Conservation (phyloP, 169 alveolate genomes). For the Eimeria maxima region DNA sequence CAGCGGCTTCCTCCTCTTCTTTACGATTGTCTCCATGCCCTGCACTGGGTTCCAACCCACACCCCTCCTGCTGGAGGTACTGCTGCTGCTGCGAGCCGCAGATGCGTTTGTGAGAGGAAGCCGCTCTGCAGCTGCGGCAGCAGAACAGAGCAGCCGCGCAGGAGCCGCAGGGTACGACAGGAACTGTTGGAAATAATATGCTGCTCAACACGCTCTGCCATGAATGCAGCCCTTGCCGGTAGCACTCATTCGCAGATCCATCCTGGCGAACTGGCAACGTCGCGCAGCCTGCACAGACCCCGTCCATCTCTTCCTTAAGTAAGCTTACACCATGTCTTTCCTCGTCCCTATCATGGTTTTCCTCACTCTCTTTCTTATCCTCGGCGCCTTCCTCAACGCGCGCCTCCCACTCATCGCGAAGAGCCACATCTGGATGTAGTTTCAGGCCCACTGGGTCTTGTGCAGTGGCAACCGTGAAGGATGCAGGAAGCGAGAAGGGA, state of each 20-base stretch:
- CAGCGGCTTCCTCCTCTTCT: not conserved
- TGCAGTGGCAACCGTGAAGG: not conserved
- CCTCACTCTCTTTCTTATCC: not conserved
- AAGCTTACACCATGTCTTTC: not conserved
- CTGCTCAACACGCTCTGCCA: not conserved
- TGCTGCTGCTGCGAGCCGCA: constrained; percentile 22
- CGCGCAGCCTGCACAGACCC: constrained; percentile 63
- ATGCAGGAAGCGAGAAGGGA: not conserved
- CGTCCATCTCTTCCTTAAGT: not conserved
- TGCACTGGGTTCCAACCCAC: not conserved
- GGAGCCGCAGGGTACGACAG: constrained; percentile 65
- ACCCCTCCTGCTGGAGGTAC: not conserved
- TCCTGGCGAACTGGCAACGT: constrained; percentile 48
- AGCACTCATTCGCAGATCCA: not conserved
- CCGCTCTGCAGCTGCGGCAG: constrained; percentile 56
- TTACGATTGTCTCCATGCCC: not conserved
- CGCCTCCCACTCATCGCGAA: constrained; percentile 31
- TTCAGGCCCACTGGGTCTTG: not conserved
- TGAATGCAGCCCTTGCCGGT: not conserved
- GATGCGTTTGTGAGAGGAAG: constrained; percentile 53
- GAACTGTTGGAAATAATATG: constrained; percentile 17
- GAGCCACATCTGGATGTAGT: not conserved
- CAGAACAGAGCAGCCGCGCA: constrained; percentile 61
- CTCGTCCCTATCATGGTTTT: not conserved
- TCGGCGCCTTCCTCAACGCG: not conserved